Evolutionary conservation across 2,329 filamentous ascomycete species (phyloP), one percentile per base, ranked within the genome.

Genomic region (Penicillium italicum): DNA sequence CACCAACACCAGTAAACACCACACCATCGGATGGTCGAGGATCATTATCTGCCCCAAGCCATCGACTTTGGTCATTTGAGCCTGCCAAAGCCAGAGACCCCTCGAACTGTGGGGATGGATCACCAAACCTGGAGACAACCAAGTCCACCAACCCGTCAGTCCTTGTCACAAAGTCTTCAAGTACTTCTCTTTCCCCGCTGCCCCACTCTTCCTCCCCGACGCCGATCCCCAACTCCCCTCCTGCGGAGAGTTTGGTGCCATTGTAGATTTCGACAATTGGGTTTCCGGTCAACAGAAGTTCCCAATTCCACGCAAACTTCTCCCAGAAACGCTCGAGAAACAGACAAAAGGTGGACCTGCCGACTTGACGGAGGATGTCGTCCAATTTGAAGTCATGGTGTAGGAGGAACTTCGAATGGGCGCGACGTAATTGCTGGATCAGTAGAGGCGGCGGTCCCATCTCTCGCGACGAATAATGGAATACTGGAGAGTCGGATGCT

Each of bases 141-240:
- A 97, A 73, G 73, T 99, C 94, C 6, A 96, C 83, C 37, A 99
- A 79, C 0, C 94, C 94, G 49, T 94, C 87, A 24, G 90, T 89
- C 53, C 89, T 81, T 10, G 81, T 82, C 1, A 91, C 85, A 59
- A 96, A 85, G n/a, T 91, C 91, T 72, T 97, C 93, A 1, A 99
- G 78, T 0, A 97, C 93, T 65, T 95, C 93, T 65, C 93, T 82
- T 76, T 97, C 93, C 31, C 91, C 91, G 69, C 93, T 97, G 5
- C 93, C 93, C 71, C 91, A 88, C 53, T 97, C 90, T 76, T 97
- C 94, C 71, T 97, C 94, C 18, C 94, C 94, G 1, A 97, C 94
- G 0, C 94, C 94, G 43, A 97, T 84, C 16, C 94, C 94, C 26
- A 97, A 82, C 74, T 97, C 93, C 18, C 94, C 93, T 33, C 90